Evolutionary conservation across 2,329 filamentous ascomycete species (phyloP).

Genomic region (Colletotrichum karsti): DNA sequence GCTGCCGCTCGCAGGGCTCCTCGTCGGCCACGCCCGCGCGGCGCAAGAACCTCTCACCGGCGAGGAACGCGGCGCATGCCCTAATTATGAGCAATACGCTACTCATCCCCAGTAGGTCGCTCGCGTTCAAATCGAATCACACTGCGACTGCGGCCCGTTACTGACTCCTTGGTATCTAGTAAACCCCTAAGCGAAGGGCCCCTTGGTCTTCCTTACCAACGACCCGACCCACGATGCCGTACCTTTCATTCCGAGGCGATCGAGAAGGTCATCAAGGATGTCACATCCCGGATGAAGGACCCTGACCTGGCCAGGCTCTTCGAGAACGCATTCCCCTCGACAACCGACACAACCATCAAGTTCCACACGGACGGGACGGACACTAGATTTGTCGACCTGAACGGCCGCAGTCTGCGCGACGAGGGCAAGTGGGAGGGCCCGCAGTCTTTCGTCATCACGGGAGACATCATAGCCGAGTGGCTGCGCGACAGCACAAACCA

Average conservation of each 20-base stretch:
- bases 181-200: slow-evolving; percentile 82
- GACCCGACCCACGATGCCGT: slow-evolving; percentile 82
- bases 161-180: slow-evolving; percentile 52
- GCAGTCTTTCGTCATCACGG: slow-evolving; percentile 93
- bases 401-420: slow-evolving; percentile 46
- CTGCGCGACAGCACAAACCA: slow-evolving; percentile 94
- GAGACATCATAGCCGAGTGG: slow-evolving; percentile 94
- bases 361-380: slow-evolving; percentile 77
- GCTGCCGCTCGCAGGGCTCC: slow-evolving; percentile 30
- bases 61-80: slow-evolving; percentile 42
- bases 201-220: slow-evolving; percentile 83
- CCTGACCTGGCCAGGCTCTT: slow-evolving; percentile 91
- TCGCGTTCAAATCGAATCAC: neutral
- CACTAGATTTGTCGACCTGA: slow-evolving; percentile 38
- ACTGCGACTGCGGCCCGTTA: neutral
- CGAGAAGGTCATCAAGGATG: slow-evolving; percentile 85
- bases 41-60: slow-evolving; percentile 24
- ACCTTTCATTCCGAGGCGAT: slow-evolving; percentile 90
- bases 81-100: slow-evolving; percentile 51
- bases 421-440: slow-evolving; percentile 80
- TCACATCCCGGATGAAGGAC: slow-evolving; percentile 82
- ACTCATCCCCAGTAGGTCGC: slow-evolving; percentile 46
- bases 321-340: slow-evolving; percentile 94
- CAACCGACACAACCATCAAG: slow-evolving; percentile 86
- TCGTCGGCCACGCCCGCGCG: slow-evolving; percentile 27